phyloP scores from a whole-genome alignment of 495 filamentous ascomycete species.

The Rhypophila decipiens region DNA sequence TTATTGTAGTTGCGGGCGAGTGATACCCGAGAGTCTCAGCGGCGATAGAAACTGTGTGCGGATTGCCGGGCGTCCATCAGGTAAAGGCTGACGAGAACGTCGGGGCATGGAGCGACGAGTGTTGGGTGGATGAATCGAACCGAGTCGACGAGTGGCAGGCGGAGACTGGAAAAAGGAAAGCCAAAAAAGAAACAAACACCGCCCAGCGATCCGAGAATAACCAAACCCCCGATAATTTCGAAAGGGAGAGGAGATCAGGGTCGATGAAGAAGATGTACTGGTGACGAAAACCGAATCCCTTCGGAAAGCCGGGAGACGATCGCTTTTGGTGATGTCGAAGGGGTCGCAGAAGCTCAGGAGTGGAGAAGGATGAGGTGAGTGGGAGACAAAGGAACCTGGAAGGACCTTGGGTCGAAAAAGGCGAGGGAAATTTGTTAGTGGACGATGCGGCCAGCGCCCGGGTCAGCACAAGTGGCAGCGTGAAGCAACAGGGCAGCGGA shows the following conservation, averaged over 20 bases:
- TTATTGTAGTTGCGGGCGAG: not conserved
- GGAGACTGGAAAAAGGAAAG: not conserved
- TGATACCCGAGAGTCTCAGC: conserved; percentile 7
- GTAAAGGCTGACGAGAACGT: not conserved
- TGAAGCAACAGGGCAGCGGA: not conserved
- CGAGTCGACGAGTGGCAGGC: no score
- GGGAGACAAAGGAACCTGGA: not conserved
- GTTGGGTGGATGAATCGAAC: not conserved
- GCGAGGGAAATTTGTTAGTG: conserved; percentile 18
- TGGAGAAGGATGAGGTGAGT: conserved; percentile 16
- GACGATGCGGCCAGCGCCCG: not conserved
- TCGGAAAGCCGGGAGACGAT: conserved; percentile 14
- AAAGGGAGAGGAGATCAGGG: not conserved
- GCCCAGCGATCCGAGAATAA: no score
- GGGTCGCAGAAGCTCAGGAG: conserved; percentile 13
- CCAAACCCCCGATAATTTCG: not conserved
- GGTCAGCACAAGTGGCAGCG: not conserved
- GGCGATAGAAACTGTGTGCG: conserved; percentile 14
- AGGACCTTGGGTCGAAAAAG: conserved; percentile 1
- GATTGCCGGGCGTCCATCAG: conserved; percentile 23
- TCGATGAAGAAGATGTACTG: not conserved
- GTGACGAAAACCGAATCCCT: conserved; percentile 11
- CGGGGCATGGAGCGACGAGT: conserved; percentile 3
- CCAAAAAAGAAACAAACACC: not conserved
- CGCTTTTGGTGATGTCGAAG: conserved; percentile 12